Percentiles rank a stretch among this genome's conserved stretches.
Conservation (phyloP, 2,329 filamentous ascomycete genomes). For the Fusarium staphyleae region DNA sequence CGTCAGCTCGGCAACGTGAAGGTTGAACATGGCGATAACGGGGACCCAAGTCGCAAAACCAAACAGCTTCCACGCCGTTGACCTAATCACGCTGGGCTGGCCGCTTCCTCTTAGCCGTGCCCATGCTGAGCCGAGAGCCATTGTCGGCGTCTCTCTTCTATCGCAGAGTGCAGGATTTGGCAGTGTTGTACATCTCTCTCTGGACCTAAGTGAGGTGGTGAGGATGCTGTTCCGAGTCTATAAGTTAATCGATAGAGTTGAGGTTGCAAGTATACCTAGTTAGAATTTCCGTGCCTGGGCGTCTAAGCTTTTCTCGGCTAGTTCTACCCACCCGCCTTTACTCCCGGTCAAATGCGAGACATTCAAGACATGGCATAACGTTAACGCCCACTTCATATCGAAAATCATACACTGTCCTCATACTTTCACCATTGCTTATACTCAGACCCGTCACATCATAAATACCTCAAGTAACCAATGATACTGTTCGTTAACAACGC, state of each 20-base stretch:
- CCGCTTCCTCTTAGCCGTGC: slow-evolving; percentile 39
- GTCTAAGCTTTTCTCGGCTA: slow-evolving; percentile 38
- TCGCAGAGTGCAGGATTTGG: not conserved
- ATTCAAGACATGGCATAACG: no score
- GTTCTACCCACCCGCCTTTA: slow-evolving; percentile 4
- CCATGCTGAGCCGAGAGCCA: slow-evolving; percentile 50
- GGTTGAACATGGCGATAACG: slow-evolving; percentile 66
- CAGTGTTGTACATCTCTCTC: slow-evolving; percentile 11
- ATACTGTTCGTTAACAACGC: slow-evolving; percentile 40
- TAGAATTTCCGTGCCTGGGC: slow-evolving; percentile 13
- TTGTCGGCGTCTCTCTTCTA: slow-evolving; percentile 25
- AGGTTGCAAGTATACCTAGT: slow-evolving; percentile 18
- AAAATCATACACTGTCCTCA: not conserved
- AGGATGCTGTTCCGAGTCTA: slow-evolving; percentile 3
- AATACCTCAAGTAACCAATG: slow-evolving; percentile 19
- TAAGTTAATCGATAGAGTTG: slow-evolving; percentile 5
- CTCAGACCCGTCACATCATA: not conserved
- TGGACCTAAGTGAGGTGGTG: slow-evolving; percentile 1
- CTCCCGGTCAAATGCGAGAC: not conserved
- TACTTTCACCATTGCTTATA: not conserved
- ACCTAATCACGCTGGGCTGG: slow-evolving; percentile 37
- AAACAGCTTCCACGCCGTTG: slow-evolving; percentile 56
- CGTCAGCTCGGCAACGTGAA: slow-evolving; percentile 65
- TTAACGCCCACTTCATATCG: not conserved
- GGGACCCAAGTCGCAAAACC: slow-evolving; percentile 68